Evolutionary conservation across 192 early-diverging fungal species (phyloP).

Genomic region (Obelidium mucronatum): DNA sequence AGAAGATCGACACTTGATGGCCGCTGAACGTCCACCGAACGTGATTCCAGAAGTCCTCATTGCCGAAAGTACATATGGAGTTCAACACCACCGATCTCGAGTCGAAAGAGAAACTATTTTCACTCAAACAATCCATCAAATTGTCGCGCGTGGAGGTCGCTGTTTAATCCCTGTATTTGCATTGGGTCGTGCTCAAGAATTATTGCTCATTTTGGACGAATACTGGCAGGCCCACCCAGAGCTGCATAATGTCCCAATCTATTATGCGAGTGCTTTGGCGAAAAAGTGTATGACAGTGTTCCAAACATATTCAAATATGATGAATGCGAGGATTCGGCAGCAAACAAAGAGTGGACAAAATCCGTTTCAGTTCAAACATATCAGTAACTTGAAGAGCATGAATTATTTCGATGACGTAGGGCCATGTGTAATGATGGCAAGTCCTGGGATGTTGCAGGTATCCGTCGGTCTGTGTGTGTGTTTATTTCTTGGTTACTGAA

Average conservation of each 20-base stretch:
- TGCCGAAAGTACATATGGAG: conserved; percentile 95
- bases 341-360: conserved; percentile 77
- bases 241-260: conserved; percentile 88
- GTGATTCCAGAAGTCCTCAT: conserved; percentile 91
- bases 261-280: conserved; percentile 94
- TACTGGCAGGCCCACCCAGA: conserved; percentile 89
- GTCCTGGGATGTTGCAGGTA: conserved; percentile 96
- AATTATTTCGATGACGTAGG: conserved; percentile 92
- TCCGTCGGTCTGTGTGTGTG: conserved; percentile 1
- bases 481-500: background rate
- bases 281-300: conserved; percentile 98
- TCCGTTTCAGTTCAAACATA: conserved; percentile 97
- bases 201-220: conserved; percentile 96
- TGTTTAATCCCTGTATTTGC: conserved; percentile 97
- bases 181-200: conserved; percentile 95
- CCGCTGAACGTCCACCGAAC: conserved; percentile 87
- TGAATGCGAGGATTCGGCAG: conserved; percentile 93
- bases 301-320: conserved; percentile 97
- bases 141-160: conserved; percentile 77
- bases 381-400: conserved; percentile 84
- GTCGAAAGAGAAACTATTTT: conserved; percentile 90
- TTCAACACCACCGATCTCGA: conserved; percentile 96
- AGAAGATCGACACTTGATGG: conserved; percentile 98
- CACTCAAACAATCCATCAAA: conserved; percentile 70
- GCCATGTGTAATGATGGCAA: conserved; percentile 98